phyloP scores from a whole-genome alignment of 2,329 filamentous ascomycete species.

The Trichothecium sympodiale region DNA sequence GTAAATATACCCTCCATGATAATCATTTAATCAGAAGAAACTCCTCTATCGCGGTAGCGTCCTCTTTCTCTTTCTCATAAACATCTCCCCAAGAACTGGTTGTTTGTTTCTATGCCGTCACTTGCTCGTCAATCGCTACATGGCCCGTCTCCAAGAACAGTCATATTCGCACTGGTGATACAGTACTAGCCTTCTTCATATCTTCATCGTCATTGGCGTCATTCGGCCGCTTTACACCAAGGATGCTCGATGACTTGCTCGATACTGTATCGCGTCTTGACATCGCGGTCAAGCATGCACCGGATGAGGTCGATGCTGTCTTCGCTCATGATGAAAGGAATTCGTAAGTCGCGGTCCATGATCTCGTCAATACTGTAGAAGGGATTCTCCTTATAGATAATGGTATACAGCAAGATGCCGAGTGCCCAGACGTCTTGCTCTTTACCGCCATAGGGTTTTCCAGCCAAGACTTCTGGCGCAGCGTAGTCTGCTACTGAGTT shows the following conservation, averaged over 20 bases:
- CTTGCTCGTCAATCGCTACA: too few relatives aligned
- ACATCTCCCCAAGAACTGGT: too few relatives aligned
- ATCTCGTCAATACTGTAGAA: constrained; percentile 99
- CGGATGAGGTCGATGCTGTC: constrained; percentile 87
- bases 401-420: constrained; percentile 93
- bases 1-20: too few relatives aligned
- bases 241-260: constrained; percentile 77
- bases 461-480: constrained; percentile 92
- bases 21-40: too few relatives aligned
- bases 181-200: too few relatives aligned
- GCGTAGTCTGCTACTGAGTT: constrained; percentile 66
- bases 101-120: too few relatives aligned
- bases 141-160: too few relatives aligned
- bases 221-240: constrained; percentile 39
- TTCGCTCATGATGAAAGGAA: constrained; percentile 82
- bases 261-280: constrained; percentile 74
- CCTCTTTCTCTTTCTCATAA: too few relatives aligned
- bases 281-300: constrained; percentile 85
- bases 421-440: constrained; percentile 98
- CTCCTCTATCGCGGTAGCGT: too few relatives aligned
- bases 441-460: constrained; percentile 84
- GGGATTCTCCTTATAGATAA: constrained; percentile 98
- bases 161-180: too few relatives aligned
- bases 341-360: constrained; percentile 87
- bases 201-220: constrained; percentile 5